Percentiles rank a stretch among this genome's conserved stretches.
Conservation (phyloP, 768 basidiomycete species). For the Mycena pura region DNA sequence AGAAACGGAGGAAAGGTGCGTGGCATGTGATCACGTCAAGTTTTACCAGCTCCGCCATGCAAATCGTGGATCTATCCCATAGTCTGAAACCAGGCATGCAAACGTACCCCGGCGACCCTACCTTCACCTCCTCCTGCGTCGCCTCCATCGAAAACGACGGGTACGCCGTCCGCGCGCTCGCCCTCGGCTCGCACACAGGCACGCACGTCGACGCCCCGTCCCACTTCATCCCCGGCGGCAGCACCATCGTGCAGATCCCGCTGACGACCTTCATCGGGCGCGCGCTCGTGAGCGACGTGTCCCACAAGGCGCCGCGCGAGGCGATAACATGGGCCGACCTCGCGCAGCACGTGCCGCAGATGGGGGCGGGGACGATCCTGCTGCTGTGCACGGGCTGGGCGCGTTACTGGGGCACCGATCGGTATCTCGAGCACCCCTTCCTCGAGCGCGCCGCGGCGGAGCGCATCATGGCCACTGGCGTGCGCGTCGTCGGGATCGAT, state of each 20-base stretch:
- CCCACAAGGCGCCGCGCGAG: constrained; percentile 47
- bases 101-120: constrained; percentile 64
- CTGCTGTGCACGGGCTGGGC: constrained; percentile 77
- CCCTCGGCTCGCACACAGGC: constrained; percentile 73
- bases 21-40: background rate
- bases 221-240: constrained; percentile 68
- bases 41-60: constrained; percentile 1
- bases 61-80: constrained; percentile 62
- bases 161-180: constrained; percentile 57
- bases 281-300: constrained; percentile 63
- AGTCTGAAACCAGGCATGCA: constrained; percentile 50
- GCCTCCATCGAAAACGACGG: constrained; percentile 53
- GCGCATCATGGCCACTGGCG: constrained; percentile 55
- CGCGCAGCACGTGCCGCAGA: constrained; percentile 40
- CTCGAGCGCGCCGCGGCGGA: constrained; percentile 60
- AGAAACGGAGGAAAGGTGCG: too few relatives aligned
- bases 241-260: constrained; percentile 63
- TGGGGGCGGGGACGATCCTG: constrained; percentile 52
- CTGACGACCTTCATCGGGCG: constrained; percentile 59
- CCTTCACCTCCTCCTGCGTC: constrained; percentile 45
- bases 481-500: constrained; percentile 67
- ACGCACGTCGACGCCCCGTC: constrained; percentile 83
- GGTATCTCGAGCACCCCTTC: constrained; percentile 71
- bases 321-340: constrained; percentile 65
- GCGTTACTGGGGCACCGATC: constrained; percentile 52